These are phyloP conservation scores for Pseudocercospora cruenta DNA, from an alignment of 2,329 filamentous ascomycete genomes.

Conservation along the genomic window DNA sequence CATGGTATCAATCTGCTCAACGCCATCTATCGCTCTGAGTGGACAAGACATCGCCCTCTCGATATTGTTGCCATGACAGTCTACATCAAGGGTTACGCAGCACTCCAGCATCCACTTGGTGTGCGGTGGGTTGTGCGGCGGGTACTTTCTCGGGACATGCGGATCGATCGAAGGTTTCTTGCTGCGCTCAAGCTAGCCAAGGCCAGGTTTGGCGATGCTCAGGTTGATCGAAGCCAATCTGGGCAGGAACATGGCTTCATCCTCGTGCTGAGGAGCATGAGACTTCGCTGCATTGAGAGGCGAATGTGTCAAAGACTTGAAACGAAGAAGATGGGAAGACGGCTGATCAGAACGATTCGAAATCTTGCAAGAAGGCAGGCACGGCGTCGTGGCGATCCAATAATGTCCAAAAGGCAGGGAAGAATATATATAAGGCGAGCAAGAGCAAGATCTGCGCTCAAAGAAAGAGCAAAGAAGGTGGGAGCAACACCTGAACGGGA, in stretches of 20 bases:
- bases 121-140: slow-evolving; percentile 35
- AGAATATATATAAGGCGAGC: neutral
- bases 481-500: neutral
- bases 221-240: neutral
- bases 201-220: neutral
- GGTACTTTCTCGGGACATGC: slow-evolving; percentile 35
- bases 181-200: slow-evolving; percentile 10
- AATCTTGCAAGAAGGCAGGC: neutral
- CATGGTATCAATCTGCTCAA: slow-evolving; percentile 37
- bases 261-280: neutral
- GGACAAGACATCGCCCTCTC: slow-evolving; percentile 27
- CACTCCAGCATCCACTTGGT: slow-evolving; percentile 25
- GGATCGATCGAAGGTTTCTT: slow-evolving; percentile 35
- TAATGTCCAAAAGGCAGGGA: neutral
- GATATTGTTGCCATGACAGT: slow-evolving; percentile 39
- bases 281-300: neutral
- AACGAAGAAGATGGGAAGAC: slow-evolving; percentile 4
- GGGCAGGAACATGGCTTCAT: neutral
- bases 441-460: neutral
- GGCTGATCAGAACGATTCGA: slow-evolving; percentile 6
- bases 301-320: slow-evolving; percentile 2
- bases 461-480: neutral
- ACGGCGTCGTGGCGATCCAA: neutral
- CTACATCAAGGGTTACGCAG: slow-evolving; percentile 36
- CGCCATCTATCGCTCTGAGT: slow-evolving; percentile 32